Base-by-base conservation (phyloP, 1,139 yeast species). In the Hansenula sp. region DNA sequence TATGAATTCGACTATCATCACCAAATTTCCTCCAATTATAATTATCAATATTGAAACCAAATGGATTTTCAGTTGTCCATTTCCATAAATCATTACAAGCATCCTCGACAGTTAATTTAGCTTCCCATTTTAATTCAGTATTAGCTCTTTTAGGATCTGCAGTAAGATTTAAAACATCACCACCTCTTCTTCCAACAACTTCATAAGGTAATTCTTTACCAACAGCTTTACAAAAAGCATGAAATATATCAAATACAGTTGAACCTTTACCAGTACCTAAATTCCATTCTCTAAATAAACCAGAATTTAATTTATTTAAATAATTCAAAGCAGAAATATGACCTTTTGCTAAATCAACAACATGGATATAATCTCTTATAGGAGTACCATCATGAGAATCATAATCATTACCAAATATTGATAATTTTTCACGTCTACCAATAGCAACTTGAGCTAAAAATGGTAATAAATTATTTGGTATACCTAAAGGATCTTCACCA, bases 241-340 rank as follows among this genome's bases (percentile, higher is more conserved):
- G 57, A 55, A 79, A 74, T 38, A 85, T 82, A 51, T 86, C 90
- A 42, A 83, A 69, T 7, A 85, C 95, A 2, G 94, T 83, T 9
- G 83, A 71, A 6, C 95, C 95, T 34, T 69, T 75, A 36, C 95
- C 95, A 20, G 92, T 79, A 35, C 95, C 95, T 47, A 85, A 72
- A 57, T 86, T 86, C 94, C 94, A 86, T 56, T 79, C 92, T 42
- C 90, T 72, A 57, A 74, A 79, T 43, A 77, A 67, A 6, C 86
- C 87, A 17, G 10, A 6, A 26, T 60, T 53, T 9, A 56, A 46
- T 36, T 65, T 53, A 45, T 72, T 71, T 43, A 85, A 71, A 59
- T 80, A 78, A 37, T 73, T 65, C 52, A 85, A 67, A 9, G 92
- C 89, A 31, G 89, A 79, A 46, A 84, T 68, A 51, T 85, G 94